These are phyloP conservation scores for Tricladium varicosporioides DNA, from an alignment of 2,329 filamentous ascomycete species.

Conservation along the genomic window DNA sequence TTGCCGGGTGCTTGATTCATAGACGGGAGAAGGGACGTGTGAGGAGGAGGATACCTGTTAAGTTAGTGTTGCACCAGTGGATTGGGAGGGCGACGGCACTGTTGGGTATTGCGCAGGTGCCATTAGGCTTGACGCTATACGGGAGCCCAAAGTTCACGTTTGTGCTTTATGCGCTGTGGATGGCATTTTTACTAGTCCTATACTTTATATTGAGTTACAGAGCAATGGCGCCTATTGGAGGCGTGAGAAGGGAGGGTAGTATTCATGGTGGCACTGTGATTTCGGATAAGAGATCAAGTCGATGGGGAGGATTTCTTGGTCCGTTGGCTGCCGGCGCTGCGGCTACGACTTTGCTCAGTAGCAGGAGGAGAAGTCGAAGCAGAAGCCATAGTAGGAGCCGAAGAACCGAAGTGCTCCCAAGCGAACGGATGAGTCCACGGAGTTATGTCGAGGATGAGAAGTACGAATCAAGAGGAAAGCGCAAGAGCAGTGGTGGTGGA, in stretches of 20 bases:
- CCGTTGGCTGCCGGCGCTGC: conserved; percentile 58
- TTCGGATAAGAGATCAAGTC: conserved; percentile 43
- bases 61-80: conserved; percentile 73
- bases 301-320: conserved; percentile 47
- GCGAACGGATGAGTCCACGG: conserved; percentile 31
- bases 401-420: conserved; percentile 13
- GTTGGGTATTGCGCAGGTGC: conserved; percentile 82
- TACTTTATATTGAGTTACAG: conserved; percentile 82
- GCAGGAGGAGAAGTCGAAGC: conserved; percentile 37
- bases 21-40: conserved; percentile 41
- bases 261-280: conserved; percentile 45
- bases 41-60: conserved; percentile 38
- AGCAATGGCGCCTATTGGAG: conserved; percentile 48
- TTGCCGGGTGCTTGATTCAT: conserved; percentile 65
- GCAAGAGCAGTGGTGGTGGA: conserved; percentile 47
- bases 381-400: conserved; percentile 22
- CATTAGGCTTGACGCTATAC: conserved; percentile 86
- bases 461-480: conserved; percentile 37
- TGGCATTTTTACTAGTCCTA: conserved; percentile 65
- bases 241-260: conserved; percentile 35
- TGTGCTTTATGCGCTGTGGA: conserved; percentile 77
- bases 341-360: conserved; percentile 50
- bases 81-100: conserved; percentile 74
- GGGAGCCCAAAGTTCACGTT: conserved; percentile 85
- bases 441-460: conserved; percentile 65